These are phyloP conservation scores for Cetradonia linearis DNA, from an alignment of 495 filamentous ascomycete species.

Conservation along the genomic window DNA sequence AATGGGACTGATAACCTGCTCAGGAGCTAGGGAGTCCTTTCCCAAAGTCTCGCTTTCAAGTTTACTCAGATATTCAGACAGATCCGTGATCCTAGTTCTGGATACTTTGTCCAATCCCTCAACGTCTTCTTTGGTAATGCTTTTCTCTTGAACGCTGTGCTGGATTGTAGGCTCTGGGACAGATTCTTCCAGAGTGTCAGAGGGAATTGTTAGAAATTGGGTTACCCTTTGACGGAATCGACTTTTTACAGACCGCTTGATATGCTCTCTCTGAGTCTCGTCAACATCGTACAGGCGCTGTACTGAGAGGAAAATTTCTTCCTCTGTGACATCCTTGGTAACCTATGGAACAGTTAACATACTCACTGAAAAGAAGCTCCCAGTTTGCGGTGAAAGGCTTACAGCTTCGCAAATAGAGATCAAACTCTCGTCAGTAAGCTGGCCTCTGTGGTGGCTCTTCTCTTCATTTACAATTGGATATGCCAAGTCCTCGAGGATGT, in stretches of 20 bases:
- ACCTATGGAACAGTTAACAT: neutral
- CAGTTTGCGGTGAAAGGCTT: neutral
- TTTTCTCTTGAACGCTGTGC: neutral
- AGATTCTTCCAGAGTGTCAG: neutral
- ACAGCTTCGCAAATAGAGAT: conserved; percentile 5
- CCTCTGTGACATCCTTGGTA: neutral
- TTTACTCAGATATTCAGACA: neutral
- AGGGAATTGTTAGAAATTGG: neutral
- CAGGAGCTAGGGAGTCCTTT: neutral
- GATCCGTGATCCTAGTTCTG: neutral
- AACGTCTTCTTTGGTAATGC: neutral
- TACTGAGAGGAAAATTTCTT: neutral
- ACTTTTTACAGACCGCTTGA: conserved; percentile 12
- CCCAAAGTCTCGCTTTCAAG: neutral
- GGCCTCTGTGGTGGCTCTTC: conserved; percentile 1
- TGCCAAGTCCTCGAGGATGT: neutral
- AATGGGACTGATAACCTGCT: neutral
- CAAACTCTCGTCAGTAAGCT: neutral
- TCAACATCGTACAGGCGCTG: neutral
- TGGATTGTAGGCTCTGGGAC: neutral
- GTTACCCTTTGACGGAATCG: neutral
- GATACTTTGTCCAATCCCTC: neutral
- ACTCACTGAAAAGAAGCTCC: neutral
- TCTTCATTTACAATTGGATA: neutral
- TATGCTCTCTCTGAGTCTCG: conserved; percentile 3